phyloP scores from a whole-genome alignment of 768 basidiomycete species.

The Termitomyces sp. region DNA sequence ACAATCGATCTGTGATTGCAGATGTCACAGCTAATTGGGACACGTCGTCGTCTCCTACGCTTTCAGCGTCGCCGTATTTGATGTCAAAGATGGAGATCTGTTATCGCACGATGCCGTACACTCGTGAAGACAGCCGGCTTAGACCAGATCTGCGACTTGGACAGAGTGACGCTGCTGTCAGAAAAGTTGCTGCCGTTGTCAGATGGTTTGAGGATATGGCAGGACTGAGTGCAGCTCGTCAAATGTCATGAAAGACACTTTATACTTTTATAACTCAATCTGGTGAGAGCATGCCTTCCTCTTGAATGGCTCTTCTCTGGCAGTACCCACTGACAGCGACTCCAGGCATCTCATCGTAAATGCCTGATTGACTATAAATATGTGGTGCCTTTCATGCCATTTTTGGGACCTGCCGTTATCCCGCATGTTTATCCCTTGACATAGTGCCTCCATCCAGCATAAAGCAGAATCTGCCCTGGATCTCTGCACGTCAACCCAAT shows the following conservation, averaged over 20 bases:
- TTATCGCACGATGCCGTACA: slow-evolving; percentile 71
- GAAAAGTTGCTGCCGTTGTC: slow-evolving; percentile 60
- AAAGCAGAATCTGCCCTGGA: background rate
- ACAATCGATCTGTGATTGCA: slow-evolving; percentile 17
- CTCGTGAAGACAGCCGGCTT: slow-evolving; percentile 49
- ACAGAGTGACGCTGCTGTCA: slow-evolving; percentile 60
- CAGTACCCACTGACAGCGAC: background rate
- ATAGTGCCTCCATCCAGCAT: background rate
- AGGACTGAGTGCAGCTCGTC: slow-evolving; percentile 31
- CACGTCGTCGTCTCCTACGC: slow-evolving; percentile 33
- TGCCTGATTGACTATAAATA: background rate
- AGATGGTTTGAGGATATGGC: slow-evolving; percentile 73
- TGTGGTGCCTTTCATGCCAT: background rate
- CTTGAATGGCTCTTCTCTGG: background rate
- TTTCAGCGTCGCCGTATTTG: slow-evolving; percentile 67
- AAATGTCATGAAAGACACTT: background rate
- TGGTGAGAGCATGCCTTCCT: background rate
- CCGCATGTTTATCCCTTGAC: background rate
- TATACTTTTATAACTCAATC: background rate
- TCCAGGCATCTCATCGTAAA: too few relatives aligned
- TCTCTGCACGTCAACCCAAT: background rate
- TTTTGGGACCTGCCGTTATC: background rate
- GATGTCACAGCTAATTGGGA: slow-evolving; percentile 50
- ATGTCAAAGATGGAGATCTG: slow-evolving; percentile 63
- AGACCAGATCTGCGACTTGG: slow-evolving; percentile 73